A percentile compares a stretch with the other conserved stretches of the same genome.
phyloP scores from a whole-genome alignment of 306 rosid genomes.

The Cicer chorassanicum region DNA sequence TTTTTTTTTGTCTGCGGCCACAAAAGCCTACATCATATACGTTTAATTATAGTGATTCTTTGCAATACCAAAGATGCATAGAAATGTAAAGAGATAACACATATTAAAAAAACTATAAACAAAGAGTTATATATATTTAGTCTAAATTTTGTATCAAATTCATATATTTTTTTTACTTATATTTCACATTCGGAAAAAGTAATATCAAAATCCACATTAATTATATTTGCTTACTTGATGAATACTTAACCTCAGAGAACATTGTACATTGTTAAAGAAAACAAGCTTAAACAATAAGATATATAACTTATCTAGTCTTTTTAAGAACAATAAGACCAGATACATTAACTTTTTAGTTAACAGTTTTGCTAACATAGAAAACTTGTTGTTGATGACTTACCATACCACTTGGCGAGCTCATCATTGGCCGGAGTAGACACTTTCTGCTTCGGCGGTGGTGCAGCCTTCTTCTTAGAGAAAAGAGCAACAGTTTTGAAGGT shows the following conservation, averaged over 20 bases:
- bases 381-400: slow-evolving; percentile 53
- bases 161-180: too few relatives aligned
- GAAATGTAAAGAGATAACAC: not conserved
- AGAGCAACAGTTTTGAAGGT: slow-evolving; percentile 83
- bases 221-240: not conserved
- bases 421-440: slow-evolving; percentile 61
- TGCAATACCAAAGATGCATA: not conserved
- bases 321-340: too few relatives aligned
- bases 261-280: not conserved
- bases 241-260: not conserved
- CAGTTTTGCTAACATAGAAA: too few relatives aligned
- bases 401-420: slow-evolving; percentile 99
- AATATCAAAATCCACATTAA: not conserved
- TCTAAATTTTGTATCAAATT: too few relatives aligned
- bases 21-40: not conserved
- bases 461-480: slow-evolving; percentile 75
- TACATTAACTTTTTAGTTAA: too few relatives aligned
- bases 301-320: too few relatives aligned
- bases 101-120: not conserved
- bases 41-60: not conserved
- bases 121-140: not conserved
- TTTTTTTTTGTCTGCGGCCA: not conserved
- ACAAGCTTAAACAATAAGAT: too few relatives aligned
- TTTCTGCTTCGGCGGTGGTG: slow-evolving; percentile 68
- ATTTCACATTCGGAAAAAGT: too few relatives aligned